Percentiles rank a stretch among this genome's conserved stretches.
Conservation (phyloP, 768 basidiomycete species). For the Mycena rebaudengoi region DNA sequence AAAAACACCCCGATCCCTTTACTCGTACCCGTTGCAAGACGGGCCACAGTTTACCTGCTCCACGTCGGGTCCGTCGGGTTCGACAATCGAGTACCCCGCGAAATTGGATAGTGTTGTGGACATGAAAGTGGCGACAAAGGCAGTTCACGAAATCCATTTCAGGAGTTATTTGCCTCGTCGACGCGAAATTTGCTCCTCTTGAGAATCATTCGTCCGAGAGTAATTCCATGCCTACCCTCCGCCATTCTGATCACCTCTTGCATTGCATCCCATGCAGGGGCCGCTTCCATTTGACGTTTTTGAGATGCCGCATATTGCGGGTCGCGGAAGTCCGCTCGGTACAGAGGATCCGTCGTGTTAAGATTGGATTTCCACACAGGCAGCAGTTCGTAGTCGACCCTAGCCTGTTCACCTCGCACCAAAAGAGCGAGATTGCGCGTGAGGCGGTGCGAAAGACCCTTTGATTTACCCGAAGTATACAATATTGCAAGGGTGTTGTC, state of each 20-base stretch:
- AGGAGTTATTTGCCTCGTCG: too few species aligned
- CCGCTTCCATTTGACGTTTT: constrained; percentile 29
- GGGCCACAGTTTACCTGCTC: too few species aligned
- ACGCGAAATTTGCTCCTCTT: neutral
- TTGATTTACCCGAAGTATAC: constrained; percentile 66
- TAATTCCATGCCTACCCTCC: constrained; percentile 60
- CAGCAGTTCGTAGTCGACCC: constrained; percentile 34
- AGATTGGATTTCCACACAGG: constrained; percentile 49
- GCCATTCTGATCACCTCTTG: constrained; percentile 66
- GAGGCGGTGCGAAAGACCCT: constrained; percentile 67
- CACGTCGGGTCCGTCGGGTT: too few species aligned
- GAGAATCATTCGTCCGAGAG: constrained; percentile 54
- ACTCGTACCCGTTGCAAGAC: too few species aligned
- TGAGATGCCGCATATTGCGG: constrained; percentile 21
- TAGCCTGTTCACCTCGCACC: constrained; percentile 43
- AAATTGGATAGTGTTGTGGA: too few species aligned
- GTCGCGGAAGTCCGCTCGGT: constrained; percentile 20
- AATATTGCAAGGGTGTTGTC: constrained; percentile 72
- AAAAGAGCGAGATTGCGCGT: constrained; percentile 63
- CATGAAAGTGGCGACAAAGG: too few species aligned
- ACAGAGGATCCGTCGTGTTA: constrained; percentile 24
- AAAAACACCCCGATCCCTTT: too few species aligned
- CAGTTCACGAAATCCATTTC: too few species aligned
- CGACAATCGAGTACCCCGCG: too few species aligned
- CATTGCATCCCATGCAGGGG: constrained; percentile 53